Evolutionary conservation across 2,329 filamentous ascomycete genomes (phyloP).

Genomic region (Periconia sp.): DNA sequence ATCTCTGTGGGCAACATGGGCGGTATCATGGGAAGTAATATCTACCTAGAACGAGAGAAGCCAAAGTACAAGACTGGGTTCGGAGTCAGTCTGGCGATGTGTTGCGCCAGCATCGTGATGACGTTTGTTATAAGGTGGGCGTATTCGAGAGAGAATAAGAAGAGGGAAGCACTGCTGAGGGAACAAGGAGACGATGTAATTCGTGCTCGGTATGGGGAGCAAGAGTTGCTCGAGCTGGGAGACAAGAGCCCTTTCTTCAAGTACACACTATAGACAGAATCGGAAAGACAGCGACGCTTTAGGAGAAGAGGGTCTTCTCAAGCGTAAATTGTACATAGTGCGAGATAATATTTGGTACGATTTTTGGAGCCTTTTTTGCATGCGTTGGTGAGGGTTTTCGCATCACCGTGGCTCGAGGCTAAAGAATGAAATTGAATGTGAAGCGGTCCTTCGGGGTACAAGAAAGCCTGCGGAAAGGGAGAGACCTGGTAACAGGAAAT

Average conservation of each 20-base stretch:
- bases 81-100: conserved; percentile 53
- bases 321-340: too few species aligned
- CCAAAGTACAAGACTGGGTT: conserved; percentile 60
- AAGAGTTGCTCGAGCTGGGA: conserved; percentile 49
- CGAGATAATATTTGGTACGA: too few species aligned
- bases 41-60: conserved; percentile 56
- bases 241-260: conserved; percentile 52
- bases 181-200: conserved; percentile 41
- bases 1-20: conserved; percentile 56
- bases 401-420: too few species aligned
- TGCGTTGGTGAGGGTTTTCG: too few species aligned
- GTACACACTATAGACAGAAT: conserved; percentile 44
- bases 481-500: too few species aligned
- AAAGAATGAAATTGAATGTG: too few species aligned
- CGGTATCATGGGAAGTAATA: conserved; percentile 53
- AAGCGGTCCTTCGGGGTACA: too few species aligned
- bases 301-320: too few species aligned
- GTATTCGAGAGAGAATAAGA: conserved; percentile 46
- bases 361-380: too few species aligned
- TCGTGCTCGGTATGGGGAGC: conserved; percentile 45
- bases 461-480: too few species aligned
- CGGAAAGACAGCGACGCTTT: too few species aligned
- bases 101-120: conserved; percentile 53
- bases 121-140: conserved; percentile 51
- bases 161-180: conserved; percentile 29